Base-by-base conservation (phyloP, 2,329 filamentous ascomycete species). In the Hymenoscyphus linearis region DNA sequence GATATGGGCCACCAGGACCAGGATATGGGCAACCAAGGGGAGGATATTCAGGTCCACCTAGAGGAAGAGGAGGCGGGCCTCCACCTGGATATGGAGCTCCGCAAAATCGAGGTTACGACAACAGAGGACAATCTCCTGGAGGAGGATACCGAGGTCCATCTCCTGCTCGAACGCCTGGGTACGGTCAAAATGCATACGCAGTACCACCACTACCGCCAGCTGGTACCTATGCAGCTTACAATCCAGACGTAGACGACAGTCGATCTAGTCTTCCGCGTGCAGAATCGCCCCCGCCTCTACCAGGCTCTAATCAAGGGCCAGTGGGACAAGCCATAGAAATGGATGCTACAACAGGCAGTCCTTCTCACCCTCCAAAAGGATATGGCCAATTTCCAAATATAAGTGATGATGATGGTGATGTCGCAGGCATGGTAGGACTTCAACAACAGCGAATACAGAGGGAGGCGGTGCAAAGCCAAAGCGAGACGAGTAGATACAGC, bases 251-350 rank as follows among this genome's bases (percentile, higher is more conserved):
- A 5, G 66, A 50, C 22, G 60, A 63, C 26, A 57, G 55, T n/a
- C 62, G 65, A 25, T 62, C 57, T 37, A 76, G 77, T 55, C 73
- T 87, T 25, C 82, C 85, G 2, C 79, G 85, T 64, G 86, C 84
- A 10, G 85, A 86, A 67, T 86, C 85, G 1, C 85, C 85, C 9
- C 85, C 87, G 16, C 86, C 86, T 5, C 72, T 87, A 22, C 79
- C 82, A 2, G 78, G 76, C 44, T 71, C 76, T 53, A 74, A 77
- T 50, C 67, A 74, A 59, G 67, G 54, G 65, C 67, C 73, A 36
- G 73, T 86, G 13, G 86, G 86, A 10, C 87, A 88, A 70, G 85
- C 88, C 2, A 83, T 92, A 58, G 91, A 95, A 73, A 93, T 96
- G 90, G 88, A 93, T 72, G 86, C 87, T 36, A 79, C 80, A n/a